A percentile compares a stretch with the other conserved stretches of the same genome.
Evolutionary conservation across 768 basidiomycete species (phyloP).

Genomic region (Phylloporus sp.): DNA sequence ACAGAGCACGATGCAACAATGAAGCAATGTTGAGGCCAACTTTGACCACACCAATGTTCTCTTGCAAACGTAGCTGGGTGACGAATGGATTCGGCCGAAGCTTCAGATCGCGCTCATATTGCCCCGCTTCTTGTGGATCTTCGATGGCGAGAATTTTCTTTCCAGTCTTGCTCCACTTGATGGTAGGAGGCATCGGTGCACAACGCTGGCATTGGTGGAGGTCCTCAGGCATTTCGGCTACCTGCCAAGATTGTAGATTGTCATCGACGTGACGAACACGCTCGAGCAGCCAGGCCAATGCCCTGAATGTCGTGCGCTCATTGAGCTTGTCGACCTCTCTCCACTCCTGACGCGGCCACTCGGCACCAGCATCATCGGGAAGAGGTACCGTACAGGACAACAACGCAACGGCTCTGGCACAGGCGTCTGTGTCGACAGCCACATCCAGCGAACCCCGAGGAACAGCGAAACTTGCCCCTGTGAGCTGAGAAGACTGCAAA

Average conservation of each 20-base stretch:
- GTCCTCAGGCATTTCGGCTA: slow-evolving; percentile 40
- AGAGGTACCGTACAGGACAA: slow-evolving; percentile 75
- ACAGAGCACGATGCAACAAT: slow-evolving; percentile 78
- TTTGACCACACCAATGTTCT: slow-evolving; percentile 63
- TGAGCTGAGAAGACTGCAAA: slow-evolving; percentile 46
- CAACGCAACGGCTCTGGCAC: slow-evolving; percentile 70
- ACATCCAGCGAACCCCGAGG: slow-evolving; percentile 53
- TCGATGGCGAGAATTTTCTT: slow-evolving; percentile 67
- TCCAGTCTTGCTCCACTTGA: slow-evolving; percentile 65
- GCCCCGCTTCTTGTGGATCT: slow-evolving; percentile 79
- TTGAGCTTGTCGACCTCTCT: slow-evolving; percentile 80
- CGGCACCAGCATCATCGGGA: slow-evolving; percentile 59
- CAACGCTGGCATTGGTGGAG: slow-evolving; percentile 68
- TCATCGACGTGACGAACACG: slow-evolving; percentile 73
- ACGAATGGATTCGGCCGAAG: slow-evolving; percentile 81
- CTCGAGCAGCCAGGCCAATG: slow-evolving; percentile 83
- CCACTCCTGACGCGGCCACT: slow-evolving; percentile 78
- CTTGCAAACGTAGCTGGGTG: slow-evolving; percentile 68
- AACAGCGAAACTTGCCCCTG: slow-evolving; percentile 59
- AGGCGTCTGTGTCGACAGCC: slow-evolving; percentile 53
- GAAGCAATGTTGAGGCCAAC: slow-evolving; percentile 88
- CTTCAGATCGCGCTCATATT: slow-evolving; percentile 86
- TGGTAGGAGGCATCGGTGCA: slow-evolving; percentile 69
- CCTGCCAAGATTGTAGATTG: slow-evolving; percentile 64
- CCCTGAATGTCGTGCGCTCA: slow-evolving; percentile 74